Evolutionary conservation across 2,329 filamentous ascomycete genomes (phyloP).

Genomic region (Botryotinia globosa): DNA sequence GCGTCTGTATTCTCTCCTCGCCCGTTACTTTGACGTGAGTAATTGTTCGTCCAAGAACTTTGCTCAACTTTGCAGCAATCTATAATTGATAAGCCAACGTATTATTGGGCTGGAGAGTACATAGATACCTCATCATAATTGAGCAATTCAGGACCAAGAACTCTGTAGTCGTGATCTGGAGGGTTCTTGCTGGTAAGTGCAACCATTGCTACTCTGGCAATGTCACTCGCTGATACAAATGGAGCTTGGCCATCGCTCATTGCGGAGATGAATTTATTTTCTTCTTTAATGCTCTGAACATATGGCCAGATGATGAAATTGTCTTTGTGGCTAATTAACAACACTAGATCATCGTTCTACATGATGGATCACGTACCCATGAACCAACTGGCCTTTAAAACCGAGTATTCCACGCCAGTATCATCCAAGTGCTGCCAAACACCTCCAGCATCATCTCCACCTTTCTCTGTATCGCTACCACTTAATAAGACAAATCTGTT

Average conservation of each 20-base stretch:
- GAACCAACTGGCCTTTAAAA: conserved; percentile 3
- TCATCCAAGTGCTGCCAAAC: conserved; percentile 12
- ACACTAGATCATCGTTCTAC: neutral
- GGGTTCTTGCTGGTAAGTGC: neutral
- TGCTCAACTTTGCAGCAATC: conserved; percentile 1
- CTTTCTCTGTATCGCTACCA: neutral
- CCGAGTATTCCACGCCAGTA: neutral
- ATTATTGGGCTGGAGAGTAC: neutral
- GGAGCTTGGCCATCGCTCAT: neutral
- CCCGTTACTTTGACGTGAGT: neutral
- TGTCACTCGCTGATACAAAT: neutral
- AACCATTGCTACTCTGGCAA: neutral
- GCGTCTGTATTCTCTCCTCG: neutral
- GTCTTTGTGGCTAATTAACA: neutral
- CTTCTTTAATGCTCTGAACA: neutral
- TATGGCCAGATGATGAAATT: neutral
- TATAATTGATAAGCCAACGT: neutral
- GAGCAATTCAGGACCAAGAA: neutral
- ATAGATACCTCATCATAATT: neutral
- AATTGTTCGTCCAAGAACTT: neutral
- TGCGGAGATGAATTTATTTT: neutral
- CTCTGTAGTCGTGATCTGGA: neutral
- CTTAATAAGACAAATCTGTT: neutral
- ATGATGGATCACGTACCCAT: neutral
- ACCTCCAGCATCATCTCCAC: neutral